Evolutionary conservation across 2,329 filamentous ascomycete species (phyloP).

Genomic region (Ophioceras dolichostomum): DNA sequence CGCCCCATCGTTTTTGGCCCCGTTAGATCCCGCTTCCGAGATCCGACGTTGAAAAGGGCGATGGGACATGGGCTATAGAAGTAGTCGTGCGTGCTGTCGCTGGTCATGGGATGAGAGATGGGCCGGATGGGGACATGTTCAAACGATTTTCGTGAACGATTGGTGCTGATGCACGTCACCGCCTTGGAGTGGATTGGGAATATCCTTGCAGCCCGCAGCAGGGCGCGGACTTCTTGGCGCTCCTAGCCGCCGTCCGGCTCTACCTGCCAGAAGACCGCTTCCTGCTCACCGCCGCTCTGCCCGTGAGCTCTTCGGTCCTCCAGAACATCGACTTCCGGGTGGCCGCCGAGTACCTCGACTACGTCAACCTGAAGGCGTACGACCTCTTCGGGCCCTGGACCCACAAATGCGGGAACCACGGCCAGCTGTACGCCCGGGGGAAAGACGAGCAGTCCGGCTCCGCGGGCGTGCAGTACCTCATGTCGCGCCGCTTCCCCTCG

Average conservation of each 20-base stretch:
- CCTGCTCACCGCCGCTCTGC: slow-evolving; percentile 59
- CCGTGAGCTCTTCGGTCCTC: slow-evolving; percentile 53
- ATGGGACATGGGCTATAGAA: too few species aligned
- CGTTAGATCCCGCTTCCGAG: too few species aligned
- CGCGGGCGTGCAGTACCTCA: slow-evolving; percentile 51
- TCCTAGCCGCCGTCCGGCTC: slow-evolving; percentile 54
- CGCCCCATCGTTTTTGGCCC: too few species aligned
- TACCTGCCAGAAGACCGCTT: slow-evolving; percentile 58
- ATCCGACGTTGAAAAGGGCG: too few species aligned
- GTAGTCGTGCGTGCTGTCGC: background rate
- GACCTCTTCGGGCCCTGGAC: slow-evolving; percentile 68
- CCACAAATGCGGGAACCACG: slow-evolving; percentile 56
- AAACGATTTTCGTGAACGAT: too few species aligned
- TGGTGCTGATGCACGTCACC: slow-evolving; percentile 5
- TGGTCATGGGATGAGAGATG: too few species aligned
- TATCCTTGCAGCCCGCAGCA: slow-evolving; percentile 56
- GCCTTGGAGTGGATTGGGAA: slow-evolving; percentile 84
- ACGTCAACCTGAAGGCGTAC: slow-evolving; percentile 70
- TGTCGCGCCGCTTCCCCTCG: slow-evolving; percentile 52
- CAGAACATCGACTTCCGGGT: slow-evolving; percentile 54
- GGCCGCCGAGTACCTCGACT: slow-evolving; percentile 55
- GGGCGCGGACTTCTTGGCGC: slow-evolving; percentile 56
- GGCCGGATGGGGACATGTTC: too few species aligned
- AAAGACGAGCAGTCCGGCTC: slow-evolving; percentile 54
- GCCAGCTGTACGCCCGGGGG: slow-evolving; percentile 55